Conservation (phyloP, 352 stramenopile species). For the Phytophthora melonis region DNA sequence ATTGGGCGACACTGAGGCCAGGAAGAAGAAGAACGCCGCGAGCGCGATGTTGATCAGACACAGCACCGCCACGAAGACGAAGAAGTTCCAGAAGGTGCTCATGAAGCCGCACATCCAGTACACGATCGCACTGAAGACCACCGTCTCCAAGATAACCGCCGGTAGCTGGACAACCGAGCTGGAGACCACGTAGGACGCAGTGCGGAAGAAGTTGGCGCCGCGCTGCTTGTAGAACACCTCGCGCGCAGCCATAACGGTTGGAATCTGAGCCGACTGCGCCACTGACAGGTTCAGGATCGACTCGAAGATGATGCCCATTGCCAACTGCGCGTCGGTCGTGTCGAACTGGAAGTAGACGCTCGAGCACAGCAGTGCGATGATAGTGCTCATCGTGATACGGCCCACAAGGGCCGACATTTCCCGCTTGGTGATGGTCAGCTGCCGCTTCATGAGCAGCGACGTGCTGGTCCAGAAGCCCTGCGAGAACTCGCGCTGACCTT, state of each 20-base stretch:
- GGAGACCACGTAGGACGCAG: background rate
- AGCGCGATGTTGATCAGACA: slow-evolving; percentile 54
- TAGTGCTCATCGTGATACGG: slow-evolving; percentile 31
- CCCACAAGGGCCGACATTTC: slow-evolving; percentile 35
- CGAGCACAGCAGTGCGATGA: slow-evolving; percentile 41
- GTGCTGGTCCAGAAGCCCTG: slow-evolving; percentile 32
- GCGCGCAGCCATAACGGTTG: slow-evolving; percentile 57
- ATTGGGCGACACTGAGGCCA: slow-evolving; percentile 31
- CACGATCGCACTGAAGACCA: slow-evolving; percentile 74
- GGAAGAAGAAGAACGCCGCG: slow-evolving; percentile 40
- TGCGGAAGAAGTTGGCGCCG: slow-evolving; percentile 26
- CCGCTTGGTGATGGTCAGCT: slow-evolving; percentile 33
- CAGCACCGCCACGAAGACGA: slow-evolving; percentile 54
- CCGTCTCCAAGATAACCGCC: slow-evolving; percentile 15
- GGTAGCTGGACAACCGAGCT: too few species aligned
- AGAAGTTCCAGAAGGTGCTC: slow-evolving; percentile 4
- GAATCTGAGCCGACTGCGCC: slow-evolving; percentile 62
- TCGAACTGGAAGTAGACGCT: slow-evolving; percentile 44
- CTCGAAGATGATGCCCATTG: slow-evolving; percentile 72
- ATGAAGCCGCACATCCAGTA: slow-evolving; percentile 78
- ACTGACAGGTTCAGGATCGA: slow-evolving; percentile 70
- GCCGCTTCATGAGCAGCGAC: slow-evolving; percentile 26
- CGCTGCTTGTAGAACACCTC: slow-evolving; percentile 41
- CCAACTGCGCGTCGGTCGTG: slow-evolving; percentile 24
- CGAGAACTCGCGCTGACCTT: slow-evolving; percentile 33